A percentile compares a stretch with the other conserved stretches of the same genome.
Evolutionary conservation across 2,329 filamentous ascomycete species (phyloP).

Genomic region (Colletotrichum euphorbiae): DNA sequence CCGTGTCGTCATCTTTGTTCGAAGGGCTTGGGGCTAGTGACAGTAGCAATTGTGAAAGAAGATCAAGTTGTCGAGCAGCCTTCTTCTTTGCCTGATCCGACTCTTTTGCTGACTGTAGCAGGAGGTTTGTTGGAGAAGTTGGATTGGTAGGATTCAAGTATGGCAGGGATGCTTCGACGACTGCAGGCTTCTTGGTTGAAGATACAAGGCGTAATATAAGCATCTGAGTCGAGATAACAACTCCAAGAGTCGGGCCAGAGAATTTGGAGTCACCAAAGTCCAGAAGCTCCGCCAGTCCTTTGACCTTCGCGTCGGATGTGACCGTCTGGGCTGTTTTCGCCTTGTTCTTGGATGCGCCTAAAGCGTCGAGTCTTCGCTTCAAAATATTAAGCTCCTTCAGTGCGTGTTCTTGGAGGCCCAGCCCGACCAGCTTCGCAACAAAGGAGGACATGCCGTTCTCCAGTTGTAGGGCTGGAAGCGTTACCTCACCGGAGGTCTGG

Average conservation of each 20-base stretch:
- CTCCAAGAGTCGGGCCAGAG: constrained; percentile 57
- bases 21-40: constrained; percentile 76
- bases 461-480: constrained; percentile 73
- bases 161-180: constrained; percentile 68
- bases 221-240: constrained; percentile 73
- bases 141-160: constrained; percentile 64
- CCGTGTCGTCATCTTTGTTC: constrained; percentile 68
- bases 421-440: constrained; percentile 71
- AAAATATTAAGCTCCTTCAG: constrained; percentile 75
- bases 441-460: constrained; percentile 80
- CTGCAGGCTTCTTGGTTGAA: constrained; percentile 67
- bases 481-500: constrained; percentile 64
- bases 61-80: constrained; percentile 73
- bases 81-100: constrained; percentile 64
- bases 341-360: constrained; percentile 15
- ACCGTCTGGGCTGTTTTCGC: constrained; percentile 7
- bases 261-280: constrained; percentile 65
- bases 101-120: constrained; percentile 60
- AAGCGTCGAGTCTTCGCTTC: constrained; percentile 69
- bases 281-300: constrained; percentile 68
- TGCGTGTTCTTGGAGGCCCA: constrained; percentile 76
- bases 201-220: constrained; percentile 74
- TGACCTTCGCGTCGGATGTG: constrained; percentile 47
- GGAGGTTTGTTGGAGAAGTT: constrained; percentile 69
- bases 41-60: constrained; percentile 72